Base-by-base conservation (phyloP, 495 filamentous ascomycete genomes). In the Aspergillus egyptiacus region DNA sequence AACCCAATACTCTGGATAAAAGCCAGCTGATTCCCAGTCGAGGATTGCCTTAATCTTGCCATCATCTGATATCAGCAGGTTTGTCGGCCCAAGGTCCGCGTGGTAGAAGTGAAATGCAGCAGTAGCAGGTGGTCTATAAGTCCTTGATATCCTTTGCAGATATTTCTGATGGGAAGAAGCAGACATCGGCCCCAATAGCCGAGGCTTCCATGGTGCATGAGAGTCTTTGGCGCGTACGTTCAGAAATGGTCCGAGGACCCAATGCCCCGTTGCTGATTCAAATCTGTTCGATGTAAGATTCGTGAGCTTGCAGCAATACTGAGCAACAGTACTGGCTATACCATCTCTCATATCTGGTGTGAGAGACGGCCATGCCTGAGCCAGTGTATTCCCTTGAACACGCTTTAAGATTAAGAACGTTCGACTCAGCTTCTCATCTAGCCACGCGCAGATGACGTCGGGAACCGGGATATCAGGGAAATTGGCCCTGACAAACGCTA, bases 61-160 rank as follows among this genome's bases (percentile, higher is more conserved):
- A 28, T 34, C n/a, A 22, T 50, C 37, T 17, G 47, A 20, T 23
- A 50, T 11, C 5, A 48, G 15, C 4, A 48, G 25, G 18, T 48
- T 48, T 3, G 45, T 48, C 25, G 45, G 45, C 2, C 33, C 14
- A 15, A 48, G 37, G 27, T 50, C 36, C 5, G 47, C 37, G 39
- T 50, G 37, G 24, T 50, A 50, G 24, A 50, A 50, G 37, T 42
- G 27, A 41, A 42, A 50, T 17, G 1, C 25, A 50, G 32, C 27
- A 22, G 10, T 27, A 9, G 39, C 30, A 34, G 34, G n/a, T 6
- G 46, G 27, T 8, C 2, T 20, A 4, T 2, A 23, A 8, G 3
- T 5, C 5, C 2, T 22, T 39, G 44, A 47, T 36, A 47, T 35
- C 24, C 11, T 47, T 11, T 47, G 30, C n/a, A 47, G 24, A 47